Evolutionary conservation across 2,329 filamentous ascomycete species (phyloP), one percentile per base, ranked within the genome.

Genomic region (Apiospora saccharicola): DNA sequence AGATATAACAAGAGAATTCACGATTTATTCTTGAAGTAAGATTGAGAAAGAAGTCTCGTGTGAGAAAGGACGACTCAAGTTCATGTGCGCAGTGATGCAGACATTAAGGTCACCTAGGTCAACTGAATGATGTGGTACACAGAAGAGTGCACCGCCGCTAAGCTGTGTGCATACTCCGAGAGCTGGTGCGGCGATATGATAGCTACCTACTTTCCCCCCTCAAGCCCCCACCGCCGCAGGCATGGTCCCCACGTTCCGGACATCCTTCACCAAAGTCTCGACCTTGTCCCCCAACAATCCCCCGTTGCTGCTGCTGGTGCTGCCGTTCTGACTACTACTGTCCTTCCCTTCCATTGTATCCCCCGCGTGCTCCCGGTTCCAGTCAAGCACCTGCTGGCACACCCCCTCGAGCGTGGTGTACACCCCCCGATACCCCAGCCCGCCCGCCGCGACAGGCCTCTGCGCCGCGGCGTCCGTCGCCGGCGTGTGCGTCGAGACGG

Each of bases 331-430:
- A 30, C 10, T 34, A 37, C 26, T 7, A 26, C 10, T 14, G 22
- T 26, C 43, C 8, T 47, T 8, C 46, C 12, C 19, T 68, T 13
- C n/a, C 16, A n/a, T n/a, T n/a, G n/a, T 44, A 5, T 49, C 69
- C 24, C 67, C 61, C 37, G 24, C 71, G 46, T 80, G 77, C 64
- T 78, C 79, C 3, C 71, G 71, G 43, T 88, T 86, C 83, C 83
- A 86, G 14, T 82, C 79, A 6, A 76, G 75, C 14, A 86, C 71
- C 75, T 84, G 80, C 75, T 81, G 80, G 70, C 81, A 83, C 34
- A 86, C 75, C 0, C 84, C 85, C 74, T 86, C 83, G 30, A 86
- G 72, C 5, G 81, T 83, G 14, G 77, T 83, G 67, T 79, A 82
- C 10, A 79, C 78, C 3, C 78, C 80, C 68, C 70, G 71, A 69